These are phyloP conservation scores for Leccinum obscurum DNA, from an alignment of 768 basidiomycete species.

Conservation along the genomic window DNA sequence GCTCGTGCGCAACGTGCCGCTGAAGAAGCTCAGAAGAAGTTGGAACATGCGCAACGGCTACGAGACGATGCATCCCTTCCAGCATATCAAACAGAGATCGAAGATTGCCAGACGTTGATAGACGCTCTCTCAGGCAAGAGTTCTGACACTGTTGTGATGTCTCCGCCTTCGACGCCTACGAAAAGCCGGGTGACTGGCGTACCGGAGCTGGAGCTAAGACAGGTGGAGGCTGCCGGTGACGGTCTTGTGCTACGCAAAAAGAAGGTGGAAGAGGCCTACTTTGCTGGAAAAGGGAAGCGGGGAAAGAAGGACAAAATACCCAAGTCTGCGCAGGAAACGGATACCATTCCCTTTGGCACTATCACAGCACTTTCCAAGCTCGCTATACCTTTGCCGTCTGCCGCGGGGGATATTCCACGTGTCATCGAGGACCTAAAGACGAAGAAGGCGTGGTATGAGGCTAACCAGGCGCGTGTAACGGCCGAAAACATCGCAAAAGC, in stretches of 20 bases:
- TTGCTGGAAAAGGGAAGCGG: constrained; percentile 69
- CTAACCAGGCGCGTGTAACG: constrained; percentile 82
- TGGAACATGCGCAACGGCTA: constrained; percentile 75
- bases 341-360: constrained; percentile 70
- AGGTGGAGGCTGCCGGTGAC: constrained; percentile 70
- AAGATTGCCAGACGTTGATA: constrained; percentile 94
- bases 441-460: constrained; percentile 94
- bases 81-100: constrained; percentile 90
- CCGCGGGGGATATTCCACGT: constrained; percentile 72
- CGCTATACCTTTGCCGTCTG: constrained; percentile 87
- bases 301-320: constrained; percentile 53
- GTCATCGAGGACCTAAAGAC: constrained; percentile 87
- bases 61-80: constrained; percentile 90
- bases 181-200: constrained; percentile 57
- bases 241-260: constrained; percentile 83
- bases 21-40: constrained; percentile 76
- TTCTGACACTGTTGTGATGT: constrained; percentile 43
- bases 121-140: constrained; percentile 77
- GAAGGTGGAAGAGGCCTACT: constrained; percentile 86
- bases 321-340: constrained; percentile 41
- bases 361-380: constrained; percentile 84
- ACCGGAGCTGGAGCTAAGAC: constrained; percentile 79
- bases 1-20: constrained; percentile 72
- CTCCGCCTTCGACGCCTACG: constrained; percentile 42
- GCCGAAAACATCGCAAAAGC: constrained; percentile 80